phyloP scores from a whole-genome alignment of 345 rosid species.

The Pelargonium nanum region DNA sequence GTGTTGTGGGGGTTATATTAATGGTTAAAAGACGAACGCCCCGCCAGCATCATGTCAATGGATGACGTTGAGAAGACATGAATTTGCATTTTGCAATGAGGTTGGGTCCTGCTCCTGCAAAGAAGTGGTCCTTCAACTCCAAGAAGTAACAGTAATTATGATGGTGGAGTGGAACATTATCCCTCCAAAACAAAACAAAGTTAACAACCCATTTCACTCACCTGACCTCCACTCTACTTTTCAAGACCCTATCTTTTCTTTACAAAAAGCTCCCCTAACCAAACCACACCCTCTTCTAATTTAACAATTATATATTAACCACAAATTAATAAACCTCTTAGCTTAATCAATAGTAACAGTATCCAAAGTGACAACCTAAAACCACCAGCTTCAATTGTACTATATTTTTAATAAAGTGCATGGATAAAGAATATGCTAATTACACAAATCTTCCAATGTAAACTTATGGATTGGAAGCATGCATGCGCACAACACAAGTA shows the following conservation, averaged over 20 bases:
- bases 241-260: constrained; percentile 16
- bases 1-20: too few relatives aligned
- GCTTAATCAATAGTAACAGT: not conserved
- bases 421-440: not conserved
- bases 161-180: too few relatives aligned
- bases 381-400: not conserved
- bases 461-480: not conserved
- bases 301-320: not conserved
- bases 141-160: too few relatives aligned
- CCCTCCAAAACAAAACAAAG: not conserved
- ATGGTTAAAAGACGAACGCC: too few relatives aligned
- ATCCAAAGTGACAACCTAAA: too few relatives aligned
- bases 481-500: constrained; percentile 37
- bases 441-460: constrained; percentile 2
- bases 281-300: not conserved
- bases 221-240: constrained; percentile 15
- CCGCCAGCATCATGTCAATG: too few relatives aligned
- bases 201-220: constrained; percentile 19
- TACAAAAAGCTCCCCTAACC: constrained; percentile 15
- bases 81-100: too few relatives aligned
- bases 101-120: too few relatives aligned
- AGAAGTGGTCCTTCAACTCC: too few relatives aligned
- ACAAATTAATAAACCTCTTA: not conserved
- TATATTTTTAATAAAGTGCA: not conserved
- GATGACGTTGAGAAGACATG: too few relatives aligned